phyloP scores from a whole-genome alignment of 768 basidiomycete species.

The Lentinula sp. region DNA sequence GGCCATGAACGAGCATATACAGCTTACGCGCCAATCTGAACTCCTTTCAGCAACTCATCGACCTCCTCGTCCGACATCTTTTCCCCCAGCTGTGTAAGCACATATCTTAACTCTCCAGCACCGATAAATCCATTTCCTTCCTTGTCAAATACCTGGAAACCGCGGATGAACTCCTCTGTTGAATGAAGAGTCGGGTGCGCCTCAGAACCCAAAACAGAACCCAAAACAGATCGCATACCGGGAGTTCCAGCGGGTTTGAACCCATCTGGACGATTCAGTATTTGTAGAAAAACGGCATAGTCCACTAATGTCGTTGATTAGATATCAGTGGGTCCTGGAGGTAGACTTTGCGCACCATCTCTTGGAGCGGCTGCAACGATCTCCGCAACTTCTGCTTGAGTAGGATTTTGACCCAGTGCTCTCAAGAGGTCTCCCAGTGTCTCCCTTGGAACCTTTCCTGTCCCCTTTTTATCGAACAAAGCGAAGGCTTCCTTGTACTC shows the following conservation, averaged over 20 bases:
- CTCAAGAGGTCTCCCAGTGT: constrained; percentile 89
- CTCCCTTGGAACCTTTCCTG: constrained; percentile 82
- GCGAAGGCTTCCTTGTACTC: constrained; percentile 98
- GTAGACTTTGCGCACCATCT: constrained; percentile 47
- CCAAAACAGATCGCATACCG: constrained; percentile 42
- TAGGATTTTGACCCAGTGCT: constrained; percentile 97
- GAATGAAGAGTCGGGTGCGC: not conserved
- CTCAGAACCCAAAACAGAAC: not conserved
- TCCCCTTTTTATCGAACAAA: constrained; percentile 95
- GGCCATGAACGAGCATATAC: not conserved
- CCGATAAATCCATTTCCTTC: constrained; percentile 91
- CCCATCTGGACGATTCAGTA: constrained; percentile 92
- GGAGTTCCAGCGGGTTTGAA: constrained; percentile 97
- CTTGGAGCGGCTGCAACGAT: constrained; percentile 67
- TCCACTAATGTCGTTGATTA: constrained; percentile 51
- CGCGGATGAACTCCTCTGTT: constrained; percentile 96
- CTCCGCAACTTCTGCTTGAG: constrained; percentile 91
- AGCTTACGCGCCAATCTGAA: constrained; percentile 82
- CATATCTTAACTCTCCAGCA: constrained; percentile 87
- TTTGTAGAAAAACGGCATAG: constrained; percentile 85
- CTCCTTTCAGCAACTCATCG: constrained; percentile 94
- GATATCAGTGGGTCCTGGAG: not conserved
- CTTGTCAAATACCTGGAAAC: constrained; percentile 98
- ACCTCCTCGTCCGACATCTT: constrained; percentile 98
- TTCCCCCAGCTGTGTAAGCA: constrained; percentile 94